Evolutionary conservation across 495 filamentous ascomycete species (phyloP), one percentile per base, ranked within the genome.

Genomic region (Penicillium lagena): DNA sequence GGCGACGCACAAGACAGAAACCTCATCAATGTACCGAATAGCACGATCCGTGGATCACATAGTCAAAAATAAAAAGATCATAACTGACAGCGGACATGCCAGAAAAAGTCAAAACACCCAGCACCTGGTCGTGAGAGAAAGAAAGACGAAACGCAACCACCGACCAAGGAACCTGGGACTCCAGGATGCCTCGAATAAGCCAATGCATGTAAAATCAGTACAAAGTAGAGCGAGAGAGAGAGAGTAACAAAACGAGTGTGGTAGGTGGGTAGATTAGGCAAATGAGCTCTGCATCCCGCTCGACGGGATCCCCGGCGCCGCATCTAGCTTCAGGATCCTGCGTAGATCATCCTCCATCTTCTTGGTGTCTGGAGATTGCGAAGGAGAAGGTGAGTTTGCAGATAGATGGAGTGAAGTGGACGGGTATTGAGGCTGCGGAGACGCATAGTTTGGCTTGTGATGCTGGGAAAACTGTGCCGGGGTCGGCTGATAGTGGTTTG

Each of bases 281-380:
- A 64, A 61, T 35, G 67, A 66, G 42, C 66, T 70, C 30, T 67
- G 68, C 17, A 68, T 58, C 13, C 60, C 57, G 34, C 46, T 59
- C 8, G 62, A 43, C 29, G 56, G 52, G 40, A 72, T 45, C 34
- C 54, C 39, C 31, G 52, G 38, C 30, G 59, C 49, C 22, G 58
- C 59, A 50, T 72, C 64, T 46, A 79, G 55, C 46, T 78, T 77
- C 60, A 79, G 51, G 33, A 78, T 71, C 13, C 73, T 62, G n/a
- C 73, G 70, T 35, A 79, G 49, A 59, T 78, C 72, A 54, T 77
- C 71, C 55, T 78, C 76, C 47, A 79, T 75, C 33, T 67, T 59
- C 53, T 73, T 70, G 5, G 68, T 69, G 29, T 71, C 67, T 15
- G 60, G 10, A 7, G 54, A 36, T 42, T 57, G 60, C 7, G 58